Conservation (phyloP, 2,329 filamentous ascomycete species). For the Sarocladium strictum region DNA sequence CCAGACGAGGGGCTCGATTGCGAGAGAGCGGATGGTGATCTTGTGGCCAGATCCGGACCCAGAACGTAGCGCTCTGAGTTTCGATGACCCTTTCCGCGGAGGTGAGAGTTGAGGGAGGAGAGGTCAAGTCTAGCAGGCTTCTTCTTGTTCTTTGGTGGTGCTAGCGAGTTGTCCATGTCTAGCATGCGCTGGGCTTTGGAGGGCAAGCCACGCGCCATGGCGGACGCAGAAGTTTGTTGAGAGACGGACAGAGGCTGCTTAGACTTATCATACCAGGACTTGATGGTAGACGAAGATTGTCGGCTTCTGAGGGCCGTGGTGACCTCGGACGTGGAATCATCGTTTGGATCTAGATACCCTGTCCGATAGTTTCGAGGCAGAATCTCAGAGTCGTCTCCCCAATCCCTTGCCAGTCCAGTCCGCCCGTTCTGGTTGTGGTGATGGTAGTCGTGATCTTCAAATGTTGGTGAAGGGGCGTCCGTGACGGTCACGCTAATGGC, state of each 20-base stretch:
- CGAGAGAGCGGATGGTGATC: conserved; percentile 38
- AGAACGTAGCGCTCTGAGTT: conserved; percentile 26
- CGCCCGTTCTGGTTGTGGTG: conserved; percentile 10
- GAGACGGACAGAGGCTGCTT: conserved; percentile 51
- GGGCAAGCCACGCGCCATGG: conserved; percentile 51
- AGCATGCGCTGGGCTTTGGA: conserved; percentile 40
- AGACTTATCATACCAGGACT: conserved; percentile 50
- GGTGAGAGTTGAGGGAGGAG: conserved; percentile 27
- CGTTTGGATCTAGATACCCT: conserved; percentile 8
- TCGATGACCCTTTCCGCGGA: conserved; percentile 25
- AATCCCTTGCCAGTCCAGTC: conserved; percentile 19
- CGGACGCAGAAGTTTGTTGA: conserved; percentile 52
- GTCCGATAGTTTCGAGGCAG: conserved; percentile 26
- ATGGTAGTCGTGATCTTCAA: conserved; percentile 17
- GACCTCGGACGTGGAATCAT: conserved; percentile 30
- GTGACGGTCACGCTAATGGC: conserved; percentile 39
- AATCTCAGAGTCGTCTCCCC: conserved; percentile 43
- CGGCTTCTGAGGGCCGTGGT: conserved; percentile 39
- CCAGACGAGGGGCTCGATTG: conserved; percentile 22
- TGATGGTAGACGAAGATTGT: conserved; percentile 49
- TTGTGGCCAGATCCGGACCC: conserved; percentile 30
- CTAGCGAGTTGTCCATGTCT: conserved; percentile 33
- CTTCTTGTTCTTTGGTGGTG: conserved; percentile 22
- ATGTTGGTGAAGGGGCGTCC: conserved; percentile 31
- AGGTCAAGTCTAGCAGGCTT: conserved; percentile 46